Percentiles rank a stretch among this genome's conserved stretches.
These are phyloP conservation scores for Copromyces sp. DNA, from an alignment of 495 filamentous ascomycete genomes.

Conservation along the genomic window DNA sequence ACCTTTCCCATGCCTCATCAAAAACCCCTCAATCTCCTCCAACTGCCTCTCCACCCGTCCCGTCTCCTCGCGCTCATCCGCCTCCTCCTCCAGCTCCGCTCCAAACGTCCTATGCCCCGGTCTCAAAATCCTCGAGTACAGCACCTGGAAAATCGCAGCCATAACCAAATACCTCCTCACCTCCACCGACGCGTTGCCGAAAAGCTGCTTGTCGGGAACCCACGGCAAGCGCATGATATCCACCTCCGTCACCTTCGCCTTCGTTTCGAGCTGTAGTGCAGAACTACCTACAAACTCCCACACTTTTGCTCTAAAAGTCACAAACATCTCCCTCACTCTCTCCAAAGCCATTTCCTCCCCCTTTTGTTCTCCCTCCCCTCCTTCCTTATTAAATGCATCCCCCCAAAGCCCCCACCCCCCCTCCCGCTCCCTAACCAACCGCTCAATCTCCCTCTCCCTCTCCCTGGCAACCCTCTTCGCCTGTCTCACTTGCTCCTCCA, in stretches of 20 bases:
- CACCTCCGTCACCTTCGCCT: background rate
- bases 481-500: background rate
- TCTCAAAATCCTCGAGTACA: constrained; percentile 9
- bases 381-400: background rate
- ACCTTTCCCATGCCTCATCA: background rate
- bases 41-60: background rate
- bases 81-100: background rate
- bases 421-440: background rate
- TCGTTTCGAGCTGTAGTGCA: background rate
- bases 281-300: background rate
- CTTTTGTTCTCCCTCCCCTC: background rate
- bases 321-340: background rate
- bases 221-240: background rate
- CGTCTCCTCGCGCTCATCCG: background rate
- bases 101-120: constrained; percentile 8
- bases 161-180: constrained; percentile 2
- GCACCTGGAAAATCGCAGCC: constrained; percentile 7
- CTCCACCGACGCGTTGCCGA: background rate
- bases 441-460: background rate
- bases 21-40: background rate
- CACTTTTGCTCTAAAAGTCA: background rate
- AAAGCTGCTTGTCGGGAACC: background rate
- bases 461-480: background rate
- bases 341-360: background rate
- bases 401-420: background rate